A percentile compares a stretch with the other conserved stretches of the same genome.
phyloP scores from a whole-genome alignment of 176 grass and related monocot genomes.

The Cymbopogon citratus region DNA sequence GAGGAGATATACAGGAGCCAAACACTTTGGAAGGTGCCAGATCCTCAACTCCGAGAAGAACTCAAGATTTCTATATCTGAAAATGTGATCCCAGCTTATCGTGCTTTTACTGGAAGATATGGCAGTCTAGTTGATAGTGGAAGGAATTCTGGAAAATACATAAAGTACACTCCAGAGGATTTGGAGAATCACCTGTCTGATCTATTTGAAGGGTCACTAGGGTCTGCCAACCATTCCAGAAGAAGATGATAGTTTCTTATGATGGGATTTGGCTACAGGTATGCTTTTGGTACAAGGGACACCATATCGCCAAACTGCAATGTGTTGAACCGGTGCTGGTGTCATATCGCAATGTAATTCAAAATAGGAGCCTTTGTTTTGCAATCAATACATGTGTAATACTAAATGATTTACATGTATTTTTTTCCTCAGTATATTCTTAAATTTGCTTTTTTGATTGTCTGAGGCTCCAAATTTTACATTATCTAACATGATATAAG shows the following conservation, averaged over 20 bases:
- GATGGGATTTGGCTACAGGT: slow-evolving; percentile 37
- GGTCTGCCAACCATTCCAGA: slow-evolving; percentile 56
- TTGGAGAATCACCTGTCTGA: slow-evolving; percentile 77
- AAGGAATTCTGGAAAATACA: slow-evolving; percentile 60
- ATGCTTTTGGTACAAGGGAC: slow-evolving; percentile 28
- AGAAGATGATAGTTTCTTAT: slow-evolving; percentile 46
- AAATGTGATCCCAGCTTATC: slow-evolving; percentile 89
- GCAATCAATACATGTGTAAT: slow-evolving; percentile 21
- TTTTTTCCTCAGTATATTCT: slow-evolving; percentile 16
- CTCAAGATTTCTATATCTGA: slow-evolving; percentile 96
- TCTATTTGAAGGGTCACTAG: slow-evolving; percentile 75
- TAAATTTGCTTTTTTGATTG: slow-evolving; percentile 18
- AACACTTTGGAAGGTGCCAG: slow-evolving; percentile 85
- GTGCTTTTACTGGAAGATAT: slow-evolving; percentile 86
- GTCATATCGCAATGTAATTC: slow-evolving; percentile 31
- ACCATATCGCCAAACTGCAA: slow-evolving; percentile 24
- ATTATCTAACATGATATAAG: not conserved
- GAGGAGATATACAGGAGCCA: slow-evolving; percentile 87
- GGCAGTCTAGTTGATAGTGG: slow-evolving; percentile 69
- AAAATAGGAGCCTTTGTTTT: slow-evolving; percentile 25
- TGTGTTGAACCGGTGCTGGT: slow-evolving; percentile 1
- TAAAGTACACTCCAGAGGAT: slow-evolving; percentile 87
- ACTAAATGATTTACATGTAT: slow-evolving; percentile 36
- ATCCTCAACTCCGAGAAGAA: slow-evolving; percentile 83
- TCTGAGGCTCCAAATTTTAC: not conserved